Percentiles rank a stretch among this genome's conserved stretches.
Evolutionary conservation across 2,329 filamentous ascomycete species (phyloP).

Genomic region (Ophiosphaerella narmari): DNA sequence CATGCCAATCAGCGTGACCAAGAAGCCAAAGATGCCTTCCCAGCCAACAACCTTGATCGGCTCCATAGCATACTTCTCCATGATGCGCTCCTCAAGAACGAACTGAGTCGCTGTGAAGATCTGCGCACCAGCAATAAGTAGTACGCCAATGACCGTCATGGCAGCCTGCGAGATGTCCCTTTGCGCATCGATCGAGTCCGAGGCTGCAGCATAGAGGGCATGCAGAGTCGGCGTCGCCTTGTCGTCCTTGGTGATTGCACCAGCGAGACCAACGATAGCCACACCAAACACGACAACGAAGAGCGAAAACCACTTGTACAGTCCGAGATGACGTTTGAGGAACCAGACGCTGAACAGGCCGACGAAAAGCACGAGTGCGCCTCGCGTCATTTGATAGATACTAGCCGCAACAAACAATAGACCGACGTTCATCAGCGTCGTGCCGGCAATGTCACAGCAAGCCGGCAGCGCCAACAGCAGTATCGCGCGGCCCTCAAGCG

Average conservation of each 20-base stretch:
- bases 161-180: slow-evolving; percentile 61
- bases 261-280: slow-evolving; percentile 85
- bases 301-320: slow-evolving; percentile 93
- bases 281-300: slow-evolving; percentile 87
- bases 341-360: slow-evolving; percentile 94
- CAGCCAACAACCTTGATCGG: slow-evolving; percentile 92
- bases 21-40: slow-evolving; percentile 92
- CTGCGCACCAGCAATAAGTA: slow-evolving; percentile 91
- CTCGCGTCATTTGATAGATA: slow-evolving; percentile 98
- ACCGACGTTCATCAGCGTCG: slow-evolving; percentile 96
- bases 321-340: slow-evolving; percentile 73
- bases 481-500: slow-evolving; percentile 72
- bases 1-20: slow-evolving; percentile 78
- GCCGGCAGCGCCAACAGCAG: slow-evolving; percentile 81
- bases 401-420: slow-evolving; percentile 91
- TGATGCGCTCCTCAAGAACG: slow-evolving; percentile 91
- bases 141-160: slow-evolving; percentile 77
- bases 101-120: slow-evolving; percentile 98
- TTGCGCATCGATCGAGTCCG: slow-evolving; percentile 32
- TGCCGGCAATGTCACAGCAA: slow-evolving; percentile 91
- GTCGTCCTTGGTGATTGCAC: slow-evolving; percentile 75
- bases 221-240: slow-evolving; percentile 51
- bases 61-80: slow-evolving; percentile 77
- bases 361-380: slow-evolving; percentile 92
- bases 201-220: slow-evolving; percentile 23